These are phyloP conservation scores for Incumbomyces lentus DNA, from an alignment of 2,329 filamentous ascomycete species.

Conservation along the genomic window DNA sequence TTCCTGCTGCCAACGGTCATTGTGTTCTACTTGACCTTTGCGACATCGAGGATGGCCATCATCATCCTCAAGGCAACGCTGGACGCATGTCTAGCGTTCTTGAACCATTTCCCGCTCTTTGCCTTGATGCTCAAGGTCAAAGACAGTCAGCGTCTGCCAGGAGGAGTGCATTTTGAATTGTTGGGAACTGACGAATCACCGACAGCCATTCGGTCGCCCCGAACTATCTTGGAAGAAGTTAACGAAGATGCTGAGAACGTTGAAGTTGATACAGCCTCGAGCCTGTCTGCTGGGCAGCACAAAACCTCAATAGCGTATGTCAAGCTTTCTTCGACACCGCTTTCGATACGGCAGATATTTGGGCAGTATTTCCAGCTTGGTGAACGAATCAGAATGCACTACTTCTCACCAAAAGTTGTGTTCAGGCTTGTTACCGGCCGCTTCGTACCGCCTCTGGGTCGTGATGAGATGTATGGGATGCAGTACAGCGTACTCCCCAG, in stretches of 20 bases:
- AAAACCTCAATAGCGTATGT: slow-evolving; percentile 13
- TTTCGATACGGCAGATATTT: slow-evolving; percentile 89
- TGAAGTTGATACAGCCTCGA: neutral
- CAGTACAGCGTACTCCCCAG: slow-evolving; percentile 97
- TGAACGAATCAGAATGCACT: slow-evolving; percentile 85
- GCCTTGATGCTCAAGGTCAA: slow-evolving; percentile 93
- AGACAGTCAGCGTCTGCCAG: slow-evolving; percentile 79
- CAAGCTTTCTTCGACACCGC: slow-evolving; percentile 61
- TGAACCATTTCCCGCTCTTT: slow-evolving; percentile 97
- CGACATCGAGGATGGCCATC: slow-evolving; percentile 85
- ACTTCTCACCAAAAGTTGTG: slow-evolving; percentile 78
- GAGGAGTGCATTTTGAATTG: slow-evolving; percentile 34
- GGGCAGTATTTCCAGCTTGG: slow-evolving; percentile 94
- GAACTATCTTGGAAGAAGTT: slow-evolving; percentile 3
- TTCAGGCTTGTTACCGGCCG: slow-evolving; percentile 79
- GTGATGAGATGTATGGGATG: slow-evolving; percentile 87
- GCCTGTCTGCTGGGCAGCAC: neutral
- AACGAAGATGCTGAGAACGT: slow-evolving; percentile 6
- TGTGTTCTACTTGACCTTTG: slow-evolving; percentile 95
- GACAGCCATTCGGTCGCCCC: neutral
- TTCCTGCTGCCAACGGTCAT: slow-evolving; percentile 90
- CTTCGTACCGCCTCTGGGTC: slow-evolving; percentile 89
- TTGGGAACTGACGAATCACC: slow-evolving; percentile 9
- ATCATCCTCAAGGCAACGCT: slow-evolving; percentile 85
- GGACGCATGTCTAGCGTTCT: slow-evolving; percentile 81